Evolutionary conservation across 768 basidiomycete genomes (phyloP).

Genomic region (Xanthoconium purpureum): DNA sequence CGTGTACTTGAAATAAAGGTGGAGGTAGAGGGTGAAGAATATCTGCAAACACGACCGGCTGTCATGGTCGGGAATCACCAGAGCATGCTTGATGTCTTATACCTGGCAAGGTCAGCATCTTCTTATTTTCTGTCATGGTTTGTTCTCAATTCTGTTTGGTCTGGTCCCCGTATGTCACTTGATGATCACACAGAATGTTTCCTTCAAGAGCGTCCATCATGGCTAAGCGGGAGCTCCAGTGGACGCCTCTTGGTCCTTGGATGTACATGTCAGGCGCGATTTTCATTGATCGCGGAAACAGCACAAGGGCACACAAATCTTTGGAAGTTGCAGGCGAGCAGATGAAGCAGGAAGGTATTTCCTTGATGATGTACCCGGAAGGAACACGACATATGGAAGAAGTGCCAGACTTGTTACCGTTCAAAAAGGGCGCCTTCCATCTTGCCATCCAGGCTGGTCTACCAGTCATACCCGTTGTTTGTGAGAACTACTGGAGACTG

Average conservation of each 20-base stretch:
- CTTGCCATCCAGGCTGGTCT: conserved; percentile 87
- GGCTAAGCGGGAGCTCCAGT: conserved; percentile 89
- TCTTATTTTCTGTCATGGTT: conserved; percentile 13
- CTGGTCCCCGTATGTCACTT: conserved; percentile 4
- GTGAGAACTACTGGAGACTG: conserved; percentile 89
- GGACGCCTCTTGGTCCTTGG: conserved; percentile 86
- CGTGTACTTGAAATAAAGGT: conserved; percentile 63
- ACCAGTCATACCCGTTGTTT: conserved; percentile 88
- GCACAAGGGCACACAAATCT: conserved; percentile 66
- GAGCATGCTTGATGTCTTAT: conserved; percentile 85
- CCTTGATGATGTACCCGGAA: conserved; percentile 95
- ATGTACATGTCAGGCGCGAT: conserved; percentile 88
- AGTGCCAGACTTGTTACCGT: conserved; percentile 67
- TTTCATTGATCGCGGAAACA: conserved; percentile 87
- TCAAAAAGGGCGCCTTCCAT: conserved; percentile 99
- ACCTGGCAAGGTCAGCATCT: conserved; percentile 65
- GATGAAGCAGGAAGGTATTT: conserved; percentile 69
- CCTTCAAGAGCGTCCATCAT: conserved; percentile 82
- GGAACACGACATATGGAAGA: conserved; percentile 81
- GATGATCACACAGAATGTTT: conserved; percentile 57
- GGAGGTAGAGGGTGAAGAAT: conserved; percentile 83
- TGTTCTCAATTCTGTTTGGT: conserved; percentile 4
- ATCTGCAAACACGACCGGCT: conserved; percentile 67
- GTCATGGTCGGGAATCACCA: conserved; percentile 90
- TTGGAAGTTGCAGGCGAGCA: conserved; percentile 72